phyloP scores from a whole-genome alignment of 2,329 filamentous ascomycete genomes.

The Nannizziopsis barbatae region DNA sequence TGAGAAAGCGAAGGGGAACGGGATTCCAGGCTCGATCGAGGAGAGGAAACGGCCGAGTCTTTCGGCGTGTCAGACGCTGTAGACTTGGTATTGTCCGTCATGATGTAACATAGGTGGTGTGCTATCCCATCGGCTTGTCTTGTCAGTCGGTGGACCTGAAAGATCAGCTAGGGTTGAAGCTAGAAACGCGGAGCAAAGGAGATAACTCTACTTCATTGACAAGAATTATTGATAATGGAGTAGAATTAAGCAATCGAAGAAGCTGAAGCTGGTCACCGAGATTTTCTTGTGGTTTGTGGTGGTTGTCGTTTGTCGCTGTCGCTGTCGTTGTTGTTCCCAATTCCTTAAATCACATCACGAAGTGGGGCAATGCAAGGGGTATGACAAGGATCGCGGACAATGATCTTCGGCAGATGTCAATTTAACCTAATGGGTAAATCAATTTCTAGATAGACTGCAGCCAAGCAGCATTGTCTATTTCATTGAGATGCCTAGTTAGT shows the following conservation, averaged over 20 bases:
- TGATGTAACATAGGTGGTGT: slow-evolving; percentile 17
- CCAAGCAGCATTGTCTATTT: no score
- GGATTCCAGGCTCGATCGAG: slow-evolving; percentile 20
- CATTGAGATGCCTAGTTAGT: no score
- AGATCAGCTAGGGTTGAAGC: no score
- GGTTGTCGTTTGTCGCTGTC: not conserved
- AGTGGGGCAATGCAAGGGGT: not conserved
- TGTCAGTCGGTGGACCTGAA: no score
- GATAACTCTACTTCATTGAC: not conserved
- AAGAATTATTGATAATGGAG: no score
- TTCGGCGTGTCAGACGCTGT: slow-evolving; percentile 24
- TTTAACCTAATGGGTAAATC: no score
- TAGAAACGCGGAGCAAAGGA: not conserved
- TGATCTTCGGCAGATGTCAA: no score
- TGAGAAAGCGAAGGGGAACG: slow-evolving; percentile 30
- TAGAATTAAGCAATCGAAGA: not conserved
- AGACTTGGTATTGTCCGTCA: slow-evolving; percentile 27
- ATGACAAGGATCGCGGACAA: not conserved
- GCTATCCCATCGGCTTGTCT: slow-evolving; percentile 1
- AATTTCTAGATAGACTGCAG: no score
- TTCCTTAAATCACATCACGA: not conserved
- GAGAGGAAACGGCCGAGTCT: slow-evolving; percentile 25
- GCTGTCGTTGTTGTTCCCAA: not conserved
- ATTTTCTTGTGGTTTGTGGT: not conserved
- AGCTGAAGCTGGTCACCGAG: not conserved